Base-by-base conservation (phyloP, 106 monocot genomes). In the Dendrobium nobile region DNA sequence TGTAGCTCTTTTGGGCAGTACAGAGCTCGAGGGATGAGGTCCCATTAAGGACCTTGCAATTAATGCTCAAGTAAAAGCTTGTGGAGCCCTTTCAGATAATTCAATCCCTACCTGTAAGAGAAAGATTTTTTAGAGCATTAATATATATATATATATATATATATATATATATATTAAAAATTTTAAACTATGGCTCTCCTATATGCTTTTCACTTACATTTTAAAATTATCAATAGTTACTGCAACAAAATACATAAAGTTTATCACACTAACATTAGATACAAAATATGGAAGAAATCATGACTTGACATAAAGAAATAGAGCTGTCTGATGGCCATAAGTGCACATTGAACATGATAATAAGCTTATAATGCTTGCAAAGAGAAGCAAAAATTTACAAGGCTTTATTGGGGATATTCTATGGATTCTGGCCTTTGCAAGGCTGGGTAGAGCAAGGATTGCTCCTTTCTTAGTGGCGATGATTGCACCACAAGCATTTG, bases 391-490 rank as follows among this genome's bases (percentile, higher is more conserved):
- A 7, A 64, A 2, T 7, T 24, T 0, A 16, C 27, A 70, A 72
- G 31, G 16, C 9, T 6, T 72, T 8, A 0, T 10, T 9, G 3
- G 16, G 17, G 65, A 65, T 7, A 4, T 65, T 65, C 15, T 37
- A 72, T 28, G 31, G 70, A 37, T 79, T 82, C 16, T 83, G 31
- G 31, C 31, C 31, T 1, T 31, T 1, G 81, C 41, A 77, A 77
- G 61, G 22, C 31, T 96, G 13, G 96, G 93, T 75, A 93, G 74
- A 2, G 93, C 87, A 54, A 93, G 93, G 67, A 96, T 96, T 11
- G 93, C 93, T 20, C 96, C 96, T 77, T 91, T 96, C 82, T 92
- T 92, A n/a, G 91, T 93, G 40, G 93, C 81, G 10, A 88, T 92
- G 67, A 96, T 96, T 3, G 92, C 96, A 24, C 96, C 96, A 19